Evolutionary conservation across 2,329 filamentous ascomycete genomes (phyloP).

Genomic region (Neoarthrinium moseri): DNA sequence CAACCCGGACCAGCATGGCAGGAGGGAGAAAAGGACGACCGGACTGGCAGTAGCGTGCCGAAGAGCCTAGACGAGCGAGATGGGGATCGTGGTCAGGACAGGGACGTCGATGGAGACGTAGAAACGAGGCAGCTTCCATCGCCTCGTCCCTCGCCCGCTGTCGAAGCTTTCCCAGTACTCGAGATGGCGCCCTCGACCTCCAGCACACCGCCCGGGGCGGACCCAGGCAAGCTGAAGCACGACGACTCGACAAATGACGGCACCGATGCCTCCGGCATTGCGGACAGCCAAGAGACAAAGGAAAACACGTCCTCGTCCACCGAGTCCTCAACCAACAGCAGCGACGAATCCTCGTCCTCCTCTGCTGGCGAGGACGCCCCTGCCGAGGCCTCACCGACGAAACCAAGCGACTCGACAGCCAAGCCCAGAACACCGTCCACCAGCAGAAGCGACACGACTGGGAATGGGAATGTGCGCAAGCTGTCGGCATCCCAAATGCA

Average conservation of each 20-base stretch:
- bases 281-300: neutral
- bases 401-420: neutral
- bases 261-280: neutral
- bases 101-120: neutral
- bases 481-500: slow-evolving; percentile 60
- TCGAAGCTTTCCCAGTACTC: slow-evolving; percentile 20
- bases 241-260: neutral
- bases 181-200: slow-evolving; percentile 20
- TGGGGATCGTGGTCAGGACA: neutral
- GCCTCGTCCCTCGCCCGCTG: slow-evolving; percentile 13
- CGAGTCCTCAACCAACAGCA: neutral
- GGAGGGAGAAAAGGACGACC: neutral
- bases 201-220: slow-evolving; percentile 12
- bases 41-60: no score
- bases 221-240: slow-evolving; percentile 5
- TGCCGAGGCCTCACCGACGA: neutral
- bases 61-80: no score
- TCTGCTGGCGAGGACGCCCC: slow-evolving; percentile 1
- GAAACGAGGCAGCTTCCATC: slow-evolving; percentile 7
- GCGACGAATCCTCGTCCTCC: slow-evolving; percentile 2
- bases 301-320: slow-evolving; percentile 3
- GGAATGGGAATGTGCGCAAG: slow-evolving; percentile 46
- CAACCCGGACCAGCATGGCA: neutral
- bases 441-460: slow-evolving; percentile 21
- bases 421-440: slow-evolving; percentile 20